phyloP scores from a whole-genome alignment of 2,329 filamentous ascomycete genomes.

The Fusarium tjaetaba region DNA sequence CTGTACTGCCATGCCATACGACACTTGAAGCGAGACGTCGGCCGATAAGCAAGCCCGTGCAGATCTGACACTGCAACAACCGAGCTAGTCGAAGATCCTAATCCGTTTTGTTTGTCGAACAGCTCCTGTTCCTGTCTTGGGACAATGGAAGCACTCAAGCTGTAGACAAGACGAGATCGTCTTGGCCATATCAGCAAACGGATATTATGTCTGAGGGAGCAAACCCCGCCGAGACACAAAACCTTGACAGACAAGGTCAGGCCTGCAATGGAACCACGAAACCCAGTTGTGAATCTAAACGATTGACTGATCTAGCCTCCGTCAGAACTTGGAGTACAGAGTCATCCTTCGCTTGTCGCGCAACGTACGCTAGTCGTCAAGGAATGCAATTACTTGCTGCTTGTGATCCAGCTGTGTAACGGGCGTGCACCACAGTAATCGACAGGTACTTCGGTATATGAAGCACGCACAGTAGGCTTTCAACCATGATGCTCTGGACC shows the following conservation, averaged over 20 bases:
- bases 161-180: slow-evolving; percentile 6
- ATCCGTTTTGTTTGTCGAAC: slow-evolving; percentile 27
- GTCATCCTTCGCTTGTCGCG: slow-evolving; percentile 27
- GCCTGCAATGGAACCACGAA: slow-evolving; percentile 23
- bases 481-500: neutral
- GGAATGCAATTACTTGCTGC: slow-evolving; percentile 14
- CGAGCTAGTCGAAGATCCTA: neutral
- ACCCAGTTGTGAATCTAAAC: neutral
- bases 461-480: neutral
- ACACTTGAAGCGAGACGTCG: slow-evolving; percentile 26
- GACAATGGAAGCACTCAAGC: slow-evolving; percentile 7
- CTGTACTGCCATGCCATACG: slow-evolving; percentile 10
- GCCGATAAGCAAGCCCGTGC: slow-evolving; percentile 7
- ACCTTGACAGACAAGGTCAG: slow-evolving; percentile 30
- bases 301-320: neutral
- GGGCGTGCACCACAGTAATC: neutral
- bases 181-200: slow-evolving; percentile 21
- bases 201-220: slow-evolving; percentile 10
- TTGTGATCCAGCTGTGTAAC: slow-evolving; percentile 30
- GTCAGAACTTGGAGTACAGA: slow-evolving; percentile 3
- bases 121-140: slow-evolving; percentile 11
- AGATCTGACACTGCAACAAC: slow-evolving; percentile 8
- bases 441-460: neutral
- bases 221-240: slow-evolving; percentile 22
- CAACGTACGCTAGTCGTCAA: slow-evolving; percentile 35